Base-by-base conservation (phyloP, 306 rosid genomes). In the Lotus japonicus region DNA sequence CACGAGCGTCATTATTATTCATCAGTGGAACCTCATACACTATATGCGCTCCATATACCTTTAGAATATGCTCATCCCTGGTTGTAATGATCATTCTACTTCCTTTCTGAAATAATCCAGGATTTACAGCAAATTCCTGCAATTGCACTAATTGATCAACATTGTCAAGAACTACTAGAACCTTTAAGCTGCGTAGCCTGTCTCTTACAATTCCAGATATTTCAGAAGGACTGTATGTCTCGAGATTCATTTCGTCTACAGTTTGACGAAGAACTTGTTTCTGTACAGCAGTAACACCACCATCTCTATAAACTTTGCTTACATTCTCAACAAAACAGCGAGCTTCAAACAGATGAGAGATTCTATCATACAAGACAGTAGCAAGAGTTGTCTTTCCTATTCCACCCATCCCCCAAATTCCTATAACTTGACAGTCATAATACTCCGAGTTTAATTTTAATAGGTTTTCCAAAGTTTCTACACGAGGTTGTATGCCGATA, bases 321-420 rank as follows among this genome's bases (percentile, higher is more conserved):
- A 53, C 49, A 6, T 63, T 31, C 9, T 63, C 49, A 42, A 73
- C 45, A 9, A 73, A 63, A 28, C 78, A 73, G 1, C 9, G 6
- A 9, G 71, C 59, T 4, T 39, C 59, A 53, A 76, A 76, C 11
- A 17, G 70, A n/a, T 63, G 13, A 11, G 78, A 73, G 12, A 73
- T 43, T 64, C 26, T 73, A 11, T 63, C 65, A n/a, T 53, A 63
- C 11, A 63, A 43, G 2, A 17, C 78, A 5, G 41, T 3, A 1
- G 65, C 75, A 4, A 15, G 75, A 51, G 80, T 75, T 17, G 80
- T 76, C 51, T 75, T 75, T 14, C 80, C 70, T 1, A 68, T 28
- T 49, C 80, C 80, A 9, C 31, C 51, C 75, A 76, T 76, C 4
- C 80, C 80, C 71, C 66, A 68, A 26, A 76, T 60, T 0, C 75